Evolutionary conservation across 1,139 yeast genomes (phyloP), one percentile per base, ranked within the genome.

Genomic region (Candida smagusa): DNA sequence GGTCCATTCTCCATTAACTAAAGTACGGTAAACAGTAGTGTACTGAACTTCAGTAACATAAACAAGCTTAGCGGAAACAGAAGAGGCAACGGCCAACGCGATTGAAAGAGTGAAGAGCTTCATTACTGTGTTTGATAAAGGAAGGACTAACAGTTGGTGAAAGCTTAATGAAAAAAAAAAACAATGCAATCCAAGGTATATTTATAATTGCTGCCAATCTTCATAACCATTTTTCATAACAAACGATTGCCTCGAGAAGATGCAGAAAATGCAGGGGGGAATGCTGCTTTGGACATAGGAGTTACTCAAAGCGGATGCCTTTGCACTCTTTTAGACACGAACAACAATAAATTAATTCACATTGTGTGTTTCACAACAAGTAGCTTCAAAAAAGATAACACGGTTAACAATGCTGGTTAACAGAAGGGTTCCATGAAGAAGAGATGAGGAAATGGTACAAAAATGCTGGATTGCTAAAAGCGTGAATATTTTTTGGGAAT

Each of bases 21-120:
- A 8, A 12, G 29, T 27, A n/a, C 29, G 12, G 35, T 48, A 52
- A 22, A 58, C 45, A 35, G 65, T 60, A 39, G 54, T 49, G 37
- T 46, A 38, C 42, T 52, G 54, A 42, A 52, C 40, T 24, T 53
- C 48, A 33, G 67, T 61, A 40, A 59, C 61, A 39, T 43, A 53
- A 24, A 50, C 52, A 27, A 54, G 47, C 22, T 48, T 41, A 27
- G 65, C 61, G 9, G 52, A 39, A 23, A 50, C 46, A 21, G 53
- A 35, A 22, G 53, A 40, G 25, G 43, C 34, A 24, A 50, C 35
- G 25, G 48, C 41, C 37, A 48, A 41, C 38, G 48, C 50, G 33
- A 49, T 35, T 29, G 57, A 45, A 21, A 49, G 38, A 38, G 52
- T 37, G 16, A 47, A 41, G 41, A 52, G 47, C 44, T 50, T 51